phyloP scores from a whole-genome alignment of 192 early-diverging fungal genomes.

The Phycomyces blakesleeanus region DNA sequence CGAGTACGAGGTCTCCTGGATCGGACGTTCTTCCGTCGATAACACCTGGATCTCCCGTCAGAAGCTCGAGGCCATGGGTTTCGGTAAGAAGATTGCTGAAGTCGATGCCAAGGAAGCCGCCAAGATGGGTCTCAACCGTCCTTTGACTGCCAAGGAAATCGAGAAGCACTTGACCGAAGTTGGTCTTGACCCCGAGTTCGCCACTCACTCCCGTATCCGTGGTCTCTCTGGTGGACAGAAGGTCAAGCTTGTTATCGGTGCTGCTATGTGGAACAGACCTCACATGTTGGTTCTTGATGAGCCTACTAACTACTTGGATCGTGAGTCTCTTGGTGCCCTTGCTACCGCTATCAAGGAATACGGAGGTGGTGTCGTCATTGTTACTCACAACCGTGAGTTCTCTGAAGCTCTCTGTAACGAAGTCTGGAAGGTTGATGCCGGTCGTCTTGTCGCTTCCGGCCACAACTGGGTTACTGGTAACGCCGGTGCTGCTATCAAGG shows the following conservation, averaged over 20 bases:
- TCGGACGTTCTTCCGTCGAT: slow-evolving; percentile 55
- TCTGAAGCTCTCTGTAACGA: slow-evolving; percentile 68
- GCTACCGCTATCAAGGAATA: slow-evolving; percentile 72
- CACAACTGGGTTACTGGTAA: slow-evolving; percentile 54
- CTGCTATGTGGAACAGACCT: slow-evolving; percentile 83
- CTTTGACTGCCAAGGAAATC: slow-evolving; percentile 65
- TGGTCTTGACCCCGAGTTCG: slow-evolving; percentile 74
- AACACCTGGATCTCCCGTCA: slow-evolving; percentile 73
- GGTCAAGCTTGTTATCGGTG: slow-evolving; percentile 81
- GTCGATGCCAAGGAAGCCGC: slow-evolving; percentile 76
- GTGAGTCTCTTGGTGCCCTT: slow-evolving; percentile 61
- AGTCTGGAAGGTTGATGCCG: slow-evolving; percentile 71
- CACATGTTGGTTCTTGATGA: slow-evolving; percentile 90
- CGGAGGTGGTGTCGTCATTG: slow-evolving; percentile 79
- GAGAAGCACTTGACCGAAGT: slow-evolving; percentile 75
- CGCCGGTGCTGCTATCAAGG: slow-evolving; percentile 41
- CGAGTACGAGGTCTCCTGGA: slow-evolving; percentile 82
- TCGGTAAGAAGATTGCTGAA: slow-evolving; percentile 71
- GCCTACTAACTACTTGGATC: slow-evolving; percentile 75
- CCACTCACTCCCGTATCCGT: slow-evolving; percentile 62
- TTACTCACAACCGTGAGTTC: slow-evolving; percentile 85
- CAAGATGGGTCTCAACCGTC: slow-evolving; percentile 67
- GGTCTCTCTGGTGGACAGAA: slow-evolving; percentile 81
- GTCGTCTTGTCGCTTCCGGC: slow-evolving; percentile 47
- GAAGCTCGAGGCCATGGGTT: slow-evolving; percentile 68